These are phyloP conservation scores for Aspergillus ruber DNA, from an alignment of 2,329 filamentous ascomycete genomes.

Conservation along the genomic window DNA sequence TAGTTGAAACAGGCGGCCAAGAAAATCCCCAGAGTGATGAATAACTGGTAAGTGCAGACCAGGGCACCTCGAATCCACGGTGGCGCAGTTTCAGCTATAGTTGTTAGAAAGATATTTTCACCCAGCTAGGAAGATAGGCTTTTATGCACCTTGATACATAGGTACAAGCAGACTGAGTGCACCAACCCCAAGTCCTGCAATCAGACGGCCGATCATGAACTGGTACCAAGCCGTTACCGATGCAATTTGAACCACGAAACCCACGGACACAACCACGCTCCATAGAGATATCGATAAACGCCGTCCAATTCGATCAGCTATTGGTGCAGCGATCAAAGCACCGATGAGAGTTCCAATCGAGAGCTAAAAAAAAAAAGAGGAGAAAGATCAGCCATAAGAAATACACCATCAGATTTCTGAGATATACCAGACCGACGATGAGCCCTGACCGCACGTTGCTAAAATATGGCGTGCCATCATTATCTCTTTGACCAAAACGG, in stretches of 20 bases:
- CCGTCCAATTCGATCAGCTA: conserved; percentile 38
- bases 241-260: conserved; percentile 39
- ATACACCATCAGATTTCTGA: not conserved
- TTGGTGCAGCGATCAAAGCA: conserved; percentile 34
- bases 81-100: not conserved
- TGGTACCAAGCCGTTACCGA: conserved; percentile 35
- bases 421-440: conserved; percentile 35
- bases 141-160: conserved; percentile 39
- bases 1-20: conserved; percentile 43
- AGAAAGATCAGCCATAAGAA: not conserved
- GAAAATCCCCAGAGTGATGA: conserved; percentile 43
- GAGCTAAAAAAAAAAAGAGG: conserved; percentile 23
- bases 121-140: not conserved
- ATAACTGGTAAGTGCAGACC: conserved; percentile 40
- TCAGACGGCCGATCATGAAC: conserved; percentile 36
- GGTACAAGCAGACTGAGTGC: conserved; percentile 38
- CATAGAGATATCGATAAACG: conserved; percentile 38
- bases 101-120: not conserved
- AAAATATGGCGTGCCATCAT: conserved; percentile 29
- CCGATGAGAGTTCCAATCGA: conserved; percentile 40
- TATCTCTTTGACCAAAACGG: conserved; percentile 28
- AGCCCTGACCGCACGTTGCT: conserved; percentile 37
- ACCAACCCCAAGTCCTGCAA: conserved; percentile 40
- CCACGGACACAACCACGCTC: conserved; percentile 33
- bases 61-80: not conserved